phyloP scores from a whole-genome alignment of 1,284 basidiomycete genomes.

The Schizophyllum amplum region DNA sequence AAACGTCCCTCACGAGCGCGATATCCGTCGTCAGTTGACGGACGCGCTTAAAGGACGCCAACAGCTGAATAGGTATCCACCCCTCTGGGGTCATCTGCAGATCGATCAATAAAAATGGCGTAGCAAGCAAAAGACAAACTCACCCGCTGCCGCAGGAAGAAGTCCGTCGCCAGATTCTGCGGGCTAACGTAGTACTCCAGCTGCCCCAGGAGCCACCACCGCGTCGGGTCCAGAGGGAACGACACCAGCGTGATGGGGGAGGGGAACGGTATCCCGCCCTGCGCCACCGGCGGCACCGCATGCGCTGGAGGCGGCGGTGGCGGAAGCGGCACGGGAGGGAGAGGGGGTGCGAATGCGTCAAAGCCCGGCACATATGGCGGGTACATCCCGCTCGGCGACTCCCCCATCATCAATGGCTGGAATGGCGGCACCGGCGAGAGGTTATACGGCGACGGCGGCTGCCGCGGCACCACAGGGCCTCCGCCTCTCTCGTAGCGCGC shows the following conservation, averaged over 20 bases:
- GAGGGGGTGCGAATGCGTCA: constrained; percentile 17
- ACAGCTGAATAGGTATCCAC: constrained; percentile 76
- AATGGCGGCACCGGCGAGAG: constrained; percentile 27
- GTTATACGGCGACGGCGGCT: constrained; percentile 24
- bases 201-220: constrained; percentile 69
- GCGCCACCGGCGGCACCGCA: constrained; percentile 10
- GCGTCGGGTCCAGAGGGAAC: constrained; percentile 56
- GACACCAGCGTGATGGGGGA: constrained; percentile 47
- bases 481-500: not conserved
- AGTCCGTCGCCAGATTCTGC: constrained; percentile 80
- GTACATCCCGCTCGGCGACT: constrained; percentile 16
- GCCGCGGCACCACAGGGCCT: constrained; percentile 12
- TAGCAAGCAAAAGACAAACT: constrained; percentile 17
- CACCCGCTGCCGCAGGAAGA: constrained; percentile 72
- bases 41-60: constrained; percentile 85
- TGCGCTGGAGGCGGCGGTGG: constrained; percentile 15
- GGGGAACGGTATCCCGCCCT: constrained; percentile 36
- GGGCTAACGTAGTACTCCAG: constrained; percentile 86
- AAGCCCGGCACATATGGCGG: constrained; percentile 20
- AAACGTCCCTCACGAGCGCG: constrained; percentile 63
- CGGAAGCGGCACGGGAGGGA: constrained; percentile 14
- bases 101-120: not conserved
- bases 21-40: constrained; percentile 60
- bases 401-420: constrained; percentile 22
- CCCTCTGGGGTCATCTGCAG: constrained; percentile 82